Base-by-base conservation (phyloP, 768 basidiomycete genomes). In the Leccinum pellstonianum region DNA sequence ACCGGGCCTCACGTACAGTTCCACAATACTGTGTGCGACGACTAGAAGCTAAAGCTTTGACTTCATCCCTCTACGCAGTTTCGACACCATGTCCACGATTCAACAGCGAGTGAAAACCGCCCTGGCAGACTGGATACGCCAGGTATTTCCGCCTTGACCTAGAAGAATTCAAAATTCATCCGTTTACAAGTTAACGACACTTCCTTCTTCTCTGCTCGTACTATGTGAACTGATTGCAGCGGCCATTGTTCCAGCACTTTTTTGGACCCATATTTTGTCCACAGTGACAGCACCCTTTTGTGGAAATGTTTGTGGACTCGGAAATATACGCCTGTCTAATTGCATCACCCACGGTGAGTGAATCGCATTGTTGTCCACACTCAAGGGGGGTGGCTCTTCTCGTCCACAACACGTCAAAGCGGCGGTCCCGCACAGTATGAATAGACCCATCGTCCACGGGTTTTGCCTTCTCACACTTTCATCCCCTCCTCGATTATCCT, bases 351-450 rank as follows among this genome's bases (percentile, higher is more conserved):
- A 31, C 27, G 53, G 50, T 47, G 27, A 29, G 54, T 11, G 49
- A 31, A 19, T 46, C 27, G 56, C 58, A 27, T 67, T 68, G 58
- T 69, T 48, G 56, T 49, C 43, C 50, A 38, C 55, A 38, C 27
- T 46, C 38, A 41, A 37, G 43, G 31, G 4, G 14, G 9, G 29
- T 15, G 12, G 4, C 38, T 15, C 14, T 52, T 38, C 5, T 46
- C 23, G n/a, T 48, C 58, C 59, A 65, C 59, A 65, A 49, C 33
- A n/a, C 48, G 23, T 62, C 59, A 64, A 59, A 61, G 61, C 58
- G 35, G 29, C 55, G 17, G 38, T 41, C 7, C 11, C 14, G 3
- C 27, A 6, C 47, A 47, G n/a, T 35, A 70, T 71, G 66, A 64
- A 62, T 62, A 60, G 50, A 9, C 11, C 14, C 8, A 19, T 7